Base-by-base conservation (phyloP, 2,329 filamentous ascomycete genomes). In the Arthrobotrys megalospora region DNA sequence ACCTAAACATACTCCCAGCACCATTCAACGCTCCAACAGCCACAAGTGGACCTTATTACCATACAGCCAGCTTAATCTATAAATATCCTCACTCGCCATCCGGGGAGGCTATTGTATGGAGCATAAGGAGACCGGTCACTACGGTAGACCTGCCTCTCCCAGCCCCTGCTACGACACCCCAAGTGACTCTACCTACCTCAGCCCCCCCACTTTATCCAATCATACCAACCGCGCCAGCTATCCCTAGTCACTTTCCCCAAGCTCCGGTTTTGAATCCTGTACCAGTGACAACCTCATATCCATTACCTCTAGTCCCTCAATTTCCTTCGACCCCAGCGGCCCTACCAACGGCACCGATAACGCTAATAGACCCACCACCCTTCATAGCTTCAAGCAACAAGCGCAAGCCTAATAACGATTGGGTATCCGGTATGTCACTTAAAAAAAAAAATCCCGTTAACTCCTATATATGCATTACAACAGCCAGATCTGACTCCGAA, bases 31-130 rank as follows among this genome's bases (percentile, higher is more conserved):
- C n/a, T 16, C 55, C 55, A 60, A 43, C 55, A 24, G 55, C 34
- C n/a, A 43, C 34, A 10, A 60, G 16, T 16, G 55, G 36, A 11
- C 55, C 55, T 43, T 43, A 24, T 6, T 60, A 60, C 28, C 55
- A 60, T 28, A 28, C 12, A 6, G 16, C 21, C 52, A 58, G 16
- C 16, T 24, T 58, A 10, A 24, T 58, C 7, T 58, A 58, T n/a
- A 41, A 2, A 19, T 21, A 38, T 16, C 16, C 32, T 6, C 16
- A 41, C 16, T 21, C 52, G 5, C 52, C 52, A 41, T n/a, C 52
- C 6, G 52, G 52, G 4, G 34, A 58, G n/a, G 48, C n/a, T 3
- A 19, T 66, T 14, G 48, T 66, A 19, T 52, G 45, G 43, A 24
- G 8, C 6, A 8, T 41, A n/a, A 16, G 12, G 3, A 52, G 28